A percentile compares a stretch with the other conserved stretches of the same genome.
Conservation (phyloP, 768 basidiomycete genomes). For the Vararia minispora region DNA sequence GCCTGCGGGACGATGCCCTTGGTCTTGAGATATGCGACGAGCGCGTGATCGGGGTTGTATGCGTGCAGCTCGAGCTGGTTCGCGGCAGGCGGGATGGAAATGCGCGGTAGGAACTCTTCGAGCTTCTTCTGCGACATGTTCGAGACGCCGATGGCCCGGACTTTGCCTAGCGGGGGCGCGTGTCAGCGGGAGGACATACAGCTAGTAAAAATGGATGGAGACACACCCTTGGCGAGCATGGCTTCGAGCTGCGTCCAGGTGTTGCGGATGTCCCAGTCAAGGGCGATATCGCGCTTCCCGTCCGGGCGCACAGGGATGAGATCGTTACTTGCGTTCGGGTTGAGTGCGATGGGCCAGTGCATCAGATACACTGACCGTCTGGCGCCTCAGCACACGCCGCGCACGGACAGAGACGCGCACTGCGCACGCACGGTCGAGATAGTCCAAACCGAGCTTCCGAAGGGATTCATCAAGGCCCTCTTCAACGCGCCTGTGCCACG, state of each 20-base stretch:
- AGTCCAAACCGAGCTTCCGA: slow-evolving; percentile 69
- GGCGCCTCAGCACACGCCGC: slow-evolving; percentile 12
- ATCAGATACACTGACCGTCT: slow-evolving; percentile 54
- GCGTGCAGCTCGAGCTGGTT: slow-evolving; percentile 72
- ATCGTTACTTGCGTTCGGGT: slow-evolving; percentile 55
- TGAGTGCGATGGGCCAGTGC: slow-evolving; percentile 76
- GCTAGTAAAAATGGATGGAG: slow-evolving; percentile 4
- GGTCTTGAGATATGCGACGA: slow-evolving; percentile 47
- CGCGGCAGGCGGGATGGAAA: slow-evolving; percentile 59
- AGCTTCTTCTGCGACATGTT: slow-evolving; percentile 64
- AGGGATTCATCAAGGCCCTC: slow-evolving; percentile 67
- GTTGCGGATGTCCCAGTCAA: slow-evolving; percentile 52
- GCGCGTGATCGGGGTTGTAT: slow-evolving; percentile 65
- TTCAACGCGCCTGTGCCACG: slow-evolving; percentile 62
- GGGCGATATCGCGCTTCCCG: slow-evolving; percentile 57
- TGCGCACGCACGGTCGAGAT: slow-evolving; percentile 56
- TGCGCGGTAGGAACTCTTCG: slow-evolving; percentile 56
- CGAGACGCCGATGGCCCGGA: slow-evolving; percentile 57
- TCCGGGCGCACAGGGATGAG: slow-evolving; percentile 47
- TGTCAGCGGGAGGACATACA: slow-evolving; percentile 9
- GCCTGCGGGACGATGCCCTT: slow-evolving; percentile 67
- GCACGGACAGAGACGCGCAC: neutral
- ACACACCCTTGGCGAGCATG: slow-evolving; percentile 47
- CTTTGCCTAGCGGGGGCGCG: slow-evolving; percentile 39
- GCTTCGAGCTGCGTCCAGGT: slow-evolving; percentile 85